Conservation (phyloP, 1,284 basidiomycete species). For the Blastosporella zonata region DNA sequence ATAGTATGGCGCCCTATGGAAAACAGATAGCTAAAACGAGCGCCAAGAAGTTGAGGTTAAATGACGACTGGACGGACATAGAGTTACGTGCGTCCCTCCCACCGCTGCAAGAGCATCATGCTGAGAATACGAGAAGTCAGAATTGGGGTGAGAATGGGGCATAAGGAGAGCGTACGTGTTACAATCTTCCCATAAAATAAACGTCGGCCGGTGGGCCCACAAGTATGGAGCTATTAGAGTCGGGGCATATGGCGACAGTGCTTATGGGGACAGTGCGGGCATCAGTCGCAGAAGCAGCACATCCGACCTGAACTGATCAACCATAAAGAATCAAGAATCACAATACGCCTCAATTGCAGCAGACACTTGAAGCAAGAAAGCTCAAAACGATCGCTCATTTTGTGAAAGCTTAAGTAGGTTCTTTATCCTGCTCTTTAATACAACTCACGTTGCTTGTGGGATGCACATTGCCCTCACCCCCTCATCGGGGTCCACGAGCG, state of each 20-base stretch:
- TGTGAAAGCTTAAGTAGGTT: slow-evolving; percentile 59
- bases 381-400: slow-evolving; percentile 43
- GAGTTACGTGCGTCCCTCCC: slow-evolving; percentile 69
- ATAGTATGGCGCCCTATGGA: slow-evolving; percentile 75
- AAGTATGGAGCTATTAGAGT: no score
- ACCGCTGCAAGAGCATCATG: slow-evolving; percentile 81
- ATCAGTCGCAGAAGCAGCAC: slow-evolving; percentile 37
- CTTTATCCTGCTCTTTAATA: slow-evolving; percentile 67
- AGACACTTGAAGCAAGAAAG: no score
- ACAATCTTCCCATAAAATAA: slow-evolving; percentile 46
- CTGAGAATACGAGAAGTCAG: slow-evolving; percentile 35
- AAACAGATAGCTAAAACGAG: slow-evolving; percentile 18
- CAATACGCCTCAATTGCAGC: no score
- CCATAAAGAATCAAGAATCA: slow-evolving; percentile 1
- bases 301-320: slow-evolving; percentile 73
- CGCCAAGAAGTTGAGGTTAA: slow-evolving; percentile 17
- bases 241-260: slow-evolving; percentile 69
- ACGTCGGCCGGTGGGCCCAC: no score
- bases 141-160: not conserved
- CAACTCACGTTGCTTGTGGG: slow-evolving; percentile 54
- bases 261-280: slow-evolving; percentile 34
- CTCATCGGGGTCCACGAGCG: no score
- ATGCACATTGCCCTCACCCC: no score
- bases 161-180: slow-evolving; percentile 56
- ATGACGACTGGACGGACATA: slow-evolving; percentile 53